Evolutionary conservation across 2,329 filamentous ascomycete species (phyloP), one percentile per base, ranked within the genome.

Genomic region (Raffaelea deltoideospora): DNA sequence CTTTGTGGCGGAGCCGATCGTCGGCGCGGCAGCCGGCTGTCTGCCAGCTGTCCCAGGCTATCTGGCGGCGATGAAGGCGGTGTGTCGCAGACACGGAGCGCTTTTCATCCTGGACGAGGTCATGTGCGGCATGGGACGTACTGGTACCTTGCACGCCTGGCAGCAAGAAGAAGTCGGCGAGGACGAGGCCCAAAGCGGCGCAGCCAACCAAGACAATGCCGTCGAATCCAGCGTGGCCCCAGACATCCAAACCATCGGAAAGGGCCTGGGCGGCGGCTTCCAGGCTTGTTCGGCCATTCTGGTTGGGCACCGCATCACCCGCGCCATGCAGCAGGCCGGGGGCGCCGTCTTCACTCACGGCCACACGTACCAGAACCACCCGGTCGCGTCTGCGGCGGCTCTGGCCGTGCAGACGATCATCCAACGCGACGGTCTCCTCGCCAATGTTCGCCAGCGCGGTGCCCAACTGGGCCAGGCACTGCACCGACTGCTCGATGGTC

Each of bases 51-150:
- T 77, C 0, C 59, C 63, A 0, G 79, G 79, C 0, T 90, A 90
- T 45, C 72, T 88, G 34, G 57, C 63, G 37, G 79, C 77, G 1
- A 72, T 88, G 55, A 68, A 69, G 48, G 58, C 60, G 2, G 60
- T 90, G 1, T 88, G 82, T 51, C 66, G 76, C 34, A 72, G 69
- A 41, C 64, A 88, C 48, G 81, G 78, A 0, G 73, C 77, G 0
- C 66, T 90, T 0, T 60, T 90, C n/a, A 78, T 90, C 31, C 57
- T 88, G 0, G 84, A 90, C 48, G 83, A 88, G 34, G 66, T 85
- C 31, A 83, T 85, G 77, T 76, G 69, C 33, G 76, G 76, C 2
- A 68, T 69, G 54, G 75, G 76, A 1, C 58, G 73, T 1, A 65
- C 63, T 0, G 75, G 73, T 0, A 64, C 58, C 5, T 52, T 78